Conservation (phyloP, 1,139 yeast species). For the Geotrichum australiense region DNA sequence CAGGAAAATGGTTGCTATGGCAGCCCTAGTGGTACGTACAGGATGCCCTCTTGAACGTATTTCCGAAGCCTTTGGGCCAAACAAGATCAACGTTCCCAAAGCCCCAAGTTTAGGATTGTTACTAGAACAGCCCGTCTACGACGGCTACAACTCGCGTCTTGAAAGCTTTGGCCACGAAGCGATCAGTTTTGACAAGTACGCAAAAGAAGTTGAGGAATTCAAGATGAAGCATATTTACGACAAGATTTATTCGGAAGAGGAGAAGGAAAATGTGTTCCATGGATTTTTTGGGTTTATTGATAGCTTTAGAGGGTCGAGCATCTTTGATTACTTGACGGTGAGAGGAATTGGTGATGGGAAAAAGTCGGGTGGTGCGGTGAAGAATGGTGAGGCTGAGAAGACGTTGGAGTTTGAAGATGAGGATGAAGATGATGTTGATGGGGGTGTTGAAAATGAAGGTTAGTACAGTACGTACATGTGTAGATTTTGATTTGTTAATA, state of each 20-base stretch:
- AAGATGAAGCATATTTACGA: conserved; percentile 86
- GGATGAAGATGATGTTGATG: conserved; percentile 23
- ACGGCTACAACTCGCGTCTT: conserved; percentile 68
- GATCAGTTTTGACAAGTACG: conserved; percentile 61
- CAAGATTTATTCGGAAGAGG: conserved; percentile 85
- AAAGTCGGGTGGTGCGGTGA: conserved; percentile 9
- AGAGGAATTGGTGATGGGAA: conserved; percentile 40
- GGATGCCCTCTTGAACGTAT: conserved; percentile 77
- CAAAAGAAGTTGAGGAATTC: conserved; percentile 70
- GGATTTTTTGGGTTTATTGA: conserved; percentile 88
- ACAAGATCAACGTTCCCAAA: conserved; percentile 83
- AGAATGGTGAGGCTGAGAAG: conserved; percentile 22
- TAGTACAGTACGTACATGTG: not conserved
- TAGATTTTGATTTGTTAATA: not conserved
- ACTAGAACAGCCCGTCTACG: conserved; percentile 88
- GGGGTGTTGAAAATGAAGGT: not conserved
- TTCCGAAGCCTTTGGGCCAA: conserved; percentile 65
- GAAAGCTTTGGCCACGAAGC: conserved; percentile 73
- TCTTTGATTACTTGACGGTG: conserved; percentile 74
- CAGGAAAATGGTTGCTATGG: conserved; percentile 97
- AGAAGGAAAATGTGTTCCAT: conserved; percentile 75
- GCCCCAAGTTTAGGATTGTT: conserved; percentile 94
- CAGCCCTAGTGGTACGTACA: conserved; percentile 73
- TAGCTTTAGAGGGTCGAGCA: conserved; percentile 53
- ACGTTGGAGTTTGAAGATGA: conserved; percentile 23